Evolutionary conservation across 495 filamentous ascomycete genomes (phyloP).

Genomic region (Annulohypoxylon nitens): DNA sequence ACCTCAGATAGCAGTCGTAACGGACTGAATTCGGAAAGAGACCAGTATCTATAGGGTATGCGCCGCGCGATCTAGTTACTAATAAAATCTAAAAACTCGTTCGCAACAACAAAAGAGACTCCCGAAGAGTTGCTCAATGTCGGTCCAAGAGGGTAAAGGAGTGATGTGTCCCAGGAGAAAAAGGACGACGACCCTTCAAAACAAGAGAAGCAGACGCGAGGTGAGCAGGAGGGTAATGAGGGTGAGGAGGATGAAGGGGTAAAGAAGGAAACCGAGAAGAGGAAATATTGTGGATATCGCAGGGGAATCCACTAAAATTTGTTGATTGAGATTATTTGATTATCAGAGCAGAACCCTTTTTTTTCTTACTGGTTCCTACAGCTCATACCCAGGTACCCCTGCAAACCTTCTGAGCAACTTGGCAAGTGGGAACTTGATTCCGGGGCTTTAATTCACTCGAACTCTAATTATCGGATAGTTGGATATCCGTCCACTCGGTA

Average conservation of each 20-base stretch:
- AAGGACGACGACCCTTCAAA: slow-evolving; percentile 33
- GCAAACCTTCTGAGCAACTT: slow-evolving; percentile 10
- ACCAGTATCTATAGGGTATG: slow-evolving; percentile 14
- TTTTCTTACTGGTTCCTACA: slow-evolving; percentile 7
- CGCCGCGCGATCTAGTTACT: slow-evolving; percentile 22
- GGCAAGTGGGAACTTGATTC: not conserved
- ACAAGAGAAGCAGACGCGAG: slow-evolving; percentile 19
- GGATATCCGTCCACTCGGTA: slow-evolving; percentile 37
- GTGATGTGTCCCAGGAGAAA: not conserved
- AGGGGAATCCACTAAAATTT: slow-evolving; percentile 41
- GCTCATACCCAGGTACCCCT: slow-evolving; percentile 11
- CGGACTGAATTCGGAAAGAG: not conserved
- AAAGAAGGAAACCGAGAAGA: slow-evolving; percentile 8
- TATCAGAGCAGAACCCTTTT: slow-evolving; percentile 36
- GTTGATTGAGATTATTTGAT: slow-evolving; percentile 47
- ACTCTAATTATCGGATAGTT: slow-evolving; percentile 31
- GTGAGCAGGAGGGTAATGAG: not conserved
- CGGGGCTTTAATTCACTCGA: not conserved
- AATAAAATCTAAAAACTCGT: slow-evolving; percentile 1
- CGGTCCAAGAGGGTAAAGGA: slow-evolving; percentile 10
- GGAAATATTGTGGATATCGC: slow-evolving; percentile 25
- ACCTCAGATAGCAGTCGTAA: slow-evolving; percentile 18
- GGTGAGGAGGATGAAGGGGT: slow-evolving; percentile 8
- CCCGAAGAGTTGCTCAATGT: slow-evolving; percentile 11
- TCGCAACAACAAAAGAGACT: slow-evolving; percentile 2